A percentile compares a stretch with the other conserved stretches of the same genome.
These are phyloP conservation scores for Dalbergia cochinchinensis DNA, from an alignment of 306 rosid species.

Conservation along the genomic window DNA sequence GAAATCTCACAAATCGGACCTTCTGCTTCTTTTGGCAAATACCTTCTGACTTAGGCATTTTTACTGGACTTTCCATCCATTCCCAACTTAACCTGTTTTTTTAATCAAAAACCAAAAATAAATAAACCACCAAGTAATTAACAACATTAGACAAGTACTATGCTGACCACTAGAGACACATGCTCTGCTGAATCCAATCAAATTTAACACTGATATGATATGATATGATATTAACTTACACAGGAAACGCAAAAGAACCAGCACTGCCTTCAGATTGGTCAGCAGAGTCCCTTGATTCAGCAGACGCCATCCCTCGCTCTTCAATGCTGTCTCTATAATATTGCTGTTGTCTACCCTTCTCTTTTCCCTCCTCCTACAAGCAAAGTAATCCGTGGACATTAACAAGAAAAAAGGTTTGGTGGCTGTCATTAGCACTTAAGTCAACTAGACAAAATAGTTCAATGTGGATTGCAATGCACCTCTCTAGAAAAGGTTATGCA, in stretches of 20 bases:
- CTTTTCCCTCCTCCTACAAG: slow-evolving; percentile 51
- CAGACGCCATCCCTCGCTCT: slow-evolving; percentile 35
- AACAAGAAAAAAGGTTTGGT: neutral
- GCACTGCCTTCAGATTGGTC: slow-evolving; percentile 62
- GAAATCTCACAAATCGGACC: slow-evolving; percentile 57
- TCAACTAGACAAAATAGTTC: neutral
- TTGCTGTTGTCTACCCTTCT: slow-evolving; percentile 33
- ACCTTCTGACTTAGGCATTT: slow-evolving; percentile 71
- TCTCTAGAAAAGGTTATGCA: slow-evolving; percentile 43
- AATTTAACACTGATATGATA: neutral
- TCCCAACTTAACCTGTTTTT: slow-evolving; percentile 73
- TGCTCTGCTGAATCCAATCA: neutral
- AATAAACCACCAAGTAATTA: neutral
- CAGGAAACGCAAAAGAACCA: slow-evolving; percentile 81
- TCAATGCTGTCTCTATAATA: slow-evolving; percentile 4
- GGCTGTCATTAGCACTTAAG: too few relatives aligned
- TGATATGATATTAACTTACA: slow-evolving; percentile 54
- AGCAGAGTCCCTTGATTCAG: slow-evolving; percentile 63
- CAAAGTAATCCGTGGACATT: neutral
- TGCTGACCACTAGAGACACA: neutral
- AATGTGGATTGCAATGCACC: slow-evolving; percentile 8
- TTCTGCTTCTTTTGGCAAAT: slow-evolving; percentile 63
- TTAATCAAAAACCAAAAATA: neutral
- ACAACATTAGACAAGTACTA: neutral
- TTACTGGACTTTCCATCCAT: slow-evolving; percentile 76